Base-by-base conservation (phyloP, 192 early-diverging fungal genomes). In the Backusella luteola region DNA sequence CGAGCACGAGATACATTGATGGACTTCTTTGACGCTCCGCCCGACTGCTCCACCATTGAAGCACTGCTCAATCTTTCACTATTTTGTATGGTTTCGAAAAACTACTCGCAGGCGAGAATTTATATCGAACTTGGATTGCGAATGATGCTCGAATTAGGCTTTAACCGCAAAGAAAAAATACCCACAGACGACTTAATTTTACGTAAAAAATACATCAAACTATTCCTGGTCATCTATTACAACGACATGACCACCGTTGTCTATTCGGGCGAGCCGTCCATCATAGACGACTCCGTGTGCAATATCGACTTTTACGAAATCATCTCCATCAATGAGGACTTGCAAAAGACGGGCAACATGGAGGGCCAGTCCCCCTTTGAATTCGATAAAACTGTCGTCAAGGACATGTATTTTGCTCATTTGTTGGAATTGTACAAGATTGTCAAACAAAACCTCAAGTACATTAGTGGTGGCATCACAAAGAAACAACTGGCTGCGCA, bases 301-400 rank as follows among this genome's bases (percentile, higher is more conserved):
- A 74, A 80, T 34, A 72, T 84, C 49, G 82, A 84, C 42, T 80
- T 84, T 67, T 76, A 76, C 17, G 76, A 80, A 29, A 56, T 84
- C 8, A 44, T 84, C 4, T 39, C 67, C 0, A 32, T 79, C 19
- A 80, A 75, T 38, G 8, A 74, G 17, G 79, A 46, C 0, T 12
- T 41, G 6, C 73, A 80, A 63, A 49, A 71, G 26, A 44, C 21
- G 0, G 44, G 23, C 4, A 34, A 36, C 1, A 32, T 39, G 36
- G 35, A 69, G 19, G 36, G 42, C 7, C 39, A 34, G 21, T 29
- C 42, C 0, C 21, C 41, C 8, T 71, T 71, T 29, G 70, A 71
- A 29, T 44, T 44, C 41, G 66, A 66, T 4, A 80, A 76, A 46
- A 78, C 72, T 2, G 21, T 78, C 7, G 76, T 38, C 32, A 84